Evolutionary conservation across 352 stramenopile species (phyloP), one percentile per base, ranked within the genome.

Genomic region (Thalassiosira exigua): DNA sequence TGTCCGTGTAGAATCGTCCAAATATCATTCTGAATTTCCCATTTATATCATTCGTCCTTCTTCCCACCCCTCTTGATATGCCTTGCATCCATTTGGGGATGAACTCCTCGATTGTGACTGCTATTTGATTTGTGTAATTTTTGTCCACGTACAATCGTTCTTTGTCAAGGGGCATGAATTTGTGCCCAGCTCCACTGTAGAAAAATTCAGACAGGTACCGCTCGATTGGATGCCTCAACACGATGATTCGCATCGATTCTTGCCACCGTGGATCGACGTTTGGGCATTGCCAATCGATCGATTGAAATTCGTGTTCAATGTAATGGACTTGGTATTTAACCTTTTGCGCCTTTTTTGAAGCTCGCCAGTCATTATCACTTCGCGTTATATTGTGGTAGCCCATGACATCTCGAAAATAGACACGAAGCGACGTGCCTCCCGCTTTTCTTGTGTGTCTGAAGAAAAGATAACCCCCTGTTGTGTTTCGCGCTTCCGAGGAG

Each of bases 141-240:
- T 57, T 73, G 41, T 77, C 27, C 48, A 77, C 73, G 2, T 60
- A 71, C 12, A 81, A 50, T 27, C 64, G 48, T 29, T 56, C 24
- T 21, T 39, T 64, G 41, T 71, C 36, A 7, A 76, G 66, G 0
- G 42, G 17, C 39, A n/a, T 53, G 50, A 69, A 68, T 12, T 70
- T 50, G 2, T 0, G 51, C 1, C 66, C 74, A n/a, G 22, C 26
- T 11, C 67, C 58, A 33, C 17, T 52, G 19, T 62, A 82, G 60
- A 82, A 82, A 54, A 74, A 82, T 54, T 82, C 66, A 29, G 66
- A 75, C 52, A 75, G 12, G n/a, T 41, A n/a, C 39, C 66, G 27
- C 26, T 75, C 66, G 11, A 75, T 64, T 26, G 66, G 66, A 24
- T 75, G 66, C 53, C 66, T 56, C 66, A 75, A 30, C 27, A 52